Conservation (phyloP, 495 filamentous ascomycete genomes). For the Usnea hakonensis region DNA sequence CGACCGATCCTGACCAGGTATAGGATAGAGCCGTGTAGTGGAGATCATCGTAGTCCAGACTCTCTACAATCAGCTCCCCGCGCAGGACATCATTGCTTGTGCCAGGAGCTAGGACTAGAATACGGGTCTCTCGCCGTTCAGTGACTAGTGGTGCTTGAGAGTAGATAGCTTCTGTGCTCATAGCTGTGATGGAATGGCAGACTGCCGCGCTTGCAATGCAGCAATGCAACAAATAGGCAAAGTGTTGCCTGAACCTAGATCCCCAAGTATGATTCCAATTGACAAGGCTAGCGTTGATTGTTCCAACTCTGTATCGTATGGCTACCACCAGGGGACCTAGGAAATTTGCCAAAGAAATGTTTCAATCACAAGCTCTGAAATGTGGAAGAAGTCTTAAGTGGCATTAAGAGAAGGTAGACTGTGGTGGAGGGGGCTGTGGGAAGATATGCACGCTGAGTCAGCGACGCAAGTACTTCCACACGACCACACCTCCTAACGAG, state of each 20-base stretch:
- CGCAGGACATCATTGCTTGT: background rate
- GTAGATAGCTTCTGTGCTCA: background rate
- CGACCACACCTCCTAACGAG: too few relatives aligned
- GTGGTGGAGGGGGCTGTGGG: background rate
- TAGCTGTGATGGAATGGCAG: background rate
- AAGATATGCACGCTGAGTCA: background rate
- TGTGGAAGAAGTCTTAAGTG: too few relatives aligned
- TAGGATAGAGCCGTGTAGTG: slow-evolving; percentile 6
- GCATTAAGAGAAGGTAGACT: background rate
- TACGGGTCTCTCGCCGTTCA: slow-evolving; percentile 2
- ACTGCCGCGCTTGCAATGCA: too few relatives aligned
- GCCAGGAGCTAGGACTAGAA: background rate
- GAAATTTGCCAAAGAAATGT: background rate
- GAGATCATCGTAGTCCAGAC: background rate
- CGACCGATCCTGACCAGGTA: background rate
- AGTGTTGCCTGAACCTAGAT: too few relatives aligned
- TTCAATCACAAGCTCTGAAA: too few relatives aligned
- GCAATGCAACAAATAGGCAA: too few relatives aligned
- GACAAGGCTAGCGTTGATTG: too few relatives aligned
- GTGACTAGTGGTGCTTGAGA: background rate
- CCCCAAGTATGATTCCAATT: too few relatives aligned
- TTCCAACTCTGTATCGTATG: too few relatives aligned
- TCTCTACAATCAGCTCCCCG: background rate
- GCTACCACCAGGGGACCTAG: background rate
- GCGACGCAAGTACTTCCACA: background rate